These are phyloP conservation scores for Aristolochia californica DNA, from an alignment of 164 flowering plant genomes.

Conservation along the genomic window DNA sequence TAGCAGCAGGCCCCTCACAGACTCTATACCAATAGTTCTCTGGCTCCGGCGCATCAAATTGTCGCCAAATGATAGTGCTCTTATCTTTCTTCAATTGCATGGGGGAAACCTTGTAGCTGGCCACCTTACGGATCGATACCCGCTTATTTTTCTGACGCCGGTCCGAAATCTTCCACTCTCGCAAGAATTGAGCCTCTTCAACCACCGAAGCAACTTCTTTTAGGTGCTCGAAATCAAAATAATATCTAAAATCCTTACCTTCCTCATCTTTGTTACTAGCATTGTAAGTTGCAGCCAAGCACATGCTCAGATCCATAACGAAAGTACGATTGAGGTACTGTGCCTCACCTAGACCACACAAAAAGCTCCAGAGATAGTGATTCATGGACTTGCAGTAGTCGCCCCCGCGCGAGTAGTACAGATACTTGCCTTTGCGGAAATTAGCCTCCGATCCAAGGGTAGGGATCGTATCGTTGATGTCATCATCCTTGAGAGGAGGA, in stretches of 20 bases:
- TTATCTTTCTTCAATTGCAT: constrained; percentile 78
- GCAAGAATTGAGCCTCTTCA: constrained; percentile 64
- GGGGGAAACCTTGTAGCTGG: constrained; percentile 66
- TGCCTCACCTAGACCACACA: constrained; percentile 95
- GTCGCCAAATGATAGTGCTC: constrained; percentile 76
- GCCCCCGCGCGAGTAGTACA: constrained; percentile 88
- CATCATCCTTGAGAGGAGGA: constrained; percentile 34
- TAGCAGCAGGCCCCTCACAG: constrained; percentile 84
- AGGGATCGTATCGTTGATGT: constrained; percentile 86
- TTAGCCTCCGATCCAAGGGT: constrained; percentile 40
- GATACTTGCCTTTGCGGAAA: constrained; percentile 67
- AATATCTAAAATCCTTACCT: constrained; percentile 84
- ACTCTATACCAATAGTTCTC: constrained; percentile 97
- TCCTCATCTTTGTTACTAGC: constrained; percentile 64
- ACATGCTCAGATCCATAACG: constrained; percentile 82
- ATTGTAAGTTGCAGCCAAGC: constrained; percentile 52
- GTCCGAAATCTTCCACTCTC: constrained; percentile 77
- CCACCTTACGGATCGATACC: constrained; percentile 52
- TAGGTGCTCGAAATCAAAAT: constrained; percentile 90
- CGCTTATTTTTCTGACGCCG: constrained; percentile 33
- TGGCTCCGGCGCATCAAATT: constrained; percentile 82
- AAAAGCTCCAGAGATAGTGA: constrained; percentile 82
- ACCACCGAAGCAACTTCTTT: constrained; percentile 71
- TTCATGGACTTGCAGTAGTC: constrained; percentile 96
- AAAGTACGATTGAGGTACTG: constrained; percentile 80